Conservation (phyloP, 345 rosid species). For the Diplotaxis tenuifolia region DNA sequence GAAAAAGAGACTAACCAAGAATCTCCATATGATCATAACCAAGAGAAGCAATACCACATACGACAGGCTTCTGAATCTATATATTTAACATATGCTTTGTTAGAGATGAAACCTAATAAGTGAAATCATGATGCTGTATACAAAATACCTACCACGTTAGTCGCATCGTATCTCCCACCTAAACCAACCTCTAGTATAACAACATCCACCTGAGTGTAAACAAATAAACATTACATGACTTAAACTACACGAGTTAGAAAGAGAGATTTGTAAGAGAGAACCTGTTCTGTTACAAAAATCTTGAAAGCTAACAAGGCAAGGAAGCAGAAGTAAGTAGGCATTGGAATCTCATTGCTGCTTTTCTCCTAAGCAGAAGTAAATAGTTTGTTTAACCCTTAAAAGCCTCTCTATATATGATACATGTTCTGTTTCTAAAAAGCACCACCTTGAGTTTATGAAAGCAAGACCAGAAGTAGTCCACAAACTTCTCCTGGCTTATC, state of each 20-base stretch:
- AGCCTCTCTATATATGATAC: neutral
- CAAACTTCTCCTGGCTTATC: conserved; percentile 77
- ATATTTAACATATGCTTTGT: conserved; percentile 1
- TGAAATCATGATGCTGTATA: no score
- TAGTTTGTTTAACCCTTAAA: no score
- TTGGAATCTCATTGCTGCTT: conserved; percentile 63
- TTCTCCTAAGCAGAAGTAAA: no score
- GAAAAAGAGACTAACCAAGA: conserved; percentile 78
- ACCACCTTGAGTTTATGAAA: conserved; percentile 73
- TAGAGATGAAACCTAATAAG: neutral
- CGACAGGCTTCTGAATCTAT: conserved; percentile 78
- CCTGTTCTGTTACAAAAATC: conserved; percentile 86
- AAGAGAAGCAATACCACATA: conserved; percentile 87
- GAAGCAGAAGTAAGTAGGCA: conserved; percentile 92
- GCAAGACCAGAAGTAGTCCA: conserved; percentile 98
- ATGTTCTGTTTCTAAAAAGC: neutral
- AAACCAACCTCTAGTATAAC: conserved; percentile 92
- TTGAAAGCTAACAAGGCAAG: conserved; percentile 89
- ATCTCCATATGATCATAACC: conserved; percentile 99
- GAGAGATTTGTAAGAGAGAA: conserved; percentile 18
- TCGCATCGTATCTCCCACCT: conserved; percentile 89
- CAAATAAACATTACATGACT: conserved; percentile 12
- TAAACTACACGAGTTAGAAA: neutral
- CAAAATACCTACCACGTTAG: conserved; percentile 97
- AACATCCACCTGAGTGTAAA: conserved; percentile 70